These are phyloP conservation scores for Blastocladiella britannica DNA, from an alignment of 192 early-diverging fungal genomes.

Conservation along the genomic window DNA sequence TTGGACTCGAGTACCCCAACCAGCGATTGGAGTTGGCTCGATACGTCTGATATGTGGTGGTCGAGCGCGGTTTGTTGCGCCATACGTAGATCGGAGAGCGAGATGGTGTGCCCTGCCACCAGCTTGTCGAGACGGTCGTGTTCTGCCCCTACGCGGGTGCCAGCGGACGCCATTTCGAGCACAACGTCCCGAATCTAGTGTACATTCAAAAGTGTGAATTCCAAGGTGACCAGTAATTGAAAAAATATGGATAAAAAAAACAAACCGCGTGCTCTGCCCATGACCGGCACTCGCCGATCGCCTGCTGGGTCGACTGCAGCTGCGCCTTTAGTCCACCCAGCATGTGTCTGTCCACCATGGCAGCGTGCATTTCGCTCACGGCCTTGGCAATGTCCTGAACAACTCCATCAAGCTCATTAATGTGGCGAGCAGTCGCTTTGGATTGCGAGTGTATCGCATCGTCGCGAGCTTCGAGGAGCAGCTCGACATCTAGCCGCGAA, in stretches of 20 bases:
- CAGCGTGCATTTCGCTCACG: neutral
- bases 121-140: neutral
- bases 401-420: neutral
- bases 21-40: neutral
- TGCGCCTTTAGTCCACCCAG: neutral
- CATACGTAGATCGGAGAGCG: neutral
- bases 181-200: no score
- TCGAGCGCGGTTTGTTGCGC: neutral
- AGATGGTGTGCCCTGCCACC: neutral
- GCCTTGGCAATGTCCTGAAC: neutral
- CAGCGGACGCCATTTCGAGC: no score
- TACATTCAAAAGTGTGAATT: no score
- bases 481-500: neutral
- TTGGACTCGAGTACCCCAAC: constrained; percentile 9
- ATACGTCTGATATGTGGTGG: neutral
- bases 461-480: neutral
- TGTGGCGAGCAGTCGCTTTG: neutral
- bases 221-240: no score
- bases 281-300: neutral
- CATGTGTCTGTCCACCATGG: neutral
- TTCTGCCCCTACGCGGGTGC: no score
- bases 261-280: neutral
- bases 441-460: neutral
- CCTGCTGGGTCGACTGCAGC: neutral
- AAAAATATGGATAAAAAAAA: neutral